Evolutionary conservation across 257 asterid genomes (phyloP), one percentile per base, ranked within the genome.

Genomic region (Cordia subcordata): DNA sequence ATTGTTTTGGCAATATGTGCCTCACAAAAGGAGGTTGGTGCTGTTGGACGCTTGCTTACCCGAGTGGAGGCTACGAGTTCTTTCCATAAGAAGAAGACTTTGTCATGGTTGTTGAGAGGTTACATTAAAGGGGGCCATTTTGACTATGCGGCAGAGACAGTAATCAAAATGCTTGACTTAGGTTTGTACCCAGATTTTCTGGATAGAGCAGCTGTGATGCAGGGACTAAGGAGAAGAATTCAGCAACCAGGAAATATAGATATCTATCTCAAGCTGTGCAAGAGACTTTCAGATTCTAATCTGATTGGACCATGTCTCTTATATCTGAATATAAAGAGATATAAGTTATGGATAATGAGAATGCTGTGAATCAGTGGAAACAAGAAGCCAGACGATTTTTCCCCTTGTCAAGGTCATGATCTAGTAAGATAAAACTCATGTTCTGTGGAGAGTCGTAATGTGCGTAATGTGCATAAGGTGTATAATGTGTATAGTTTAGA

Each of bases 1-100:
- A 78, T 92, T 8, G 99, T 92, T 20, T 47, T 92, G 40, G 99
- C 99, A n/a, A 92, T 92, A 40, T 92, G 99, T 61, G 99, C 96
- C 14, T 90, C 96, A 1, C 87, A 83, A 55, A 79, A 82, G 64
- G 95, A 86, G 69, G 53, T 68, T 0, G 60, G 79, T 3, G 68
- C 99, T 0, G 79, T 92, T 10, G 68, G 72, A 23, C 74, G 99
- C 65, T 45, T 92, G 58, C 96, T 88, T 5, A 73, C 94, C 0
- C 68, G 87, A 10, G 67, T 70, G 67, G 99, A 92, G 44, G 71
- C 73, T 4, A 53, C 81, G n/a, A 76, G 91, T 70, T 70, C 86
- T 0, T 54, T 78, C 21, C 72, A 72, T 63, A 82, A 85, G 53
- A 88, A 78, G 80, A 88, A 85, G 62, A 86, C 90, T 0, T 49